A percentile compares a stretch with the other conserved stretches of the same genome.
phyloP scores from a whole-genome alignment of 169 alveolate genomes.

The Eimeria necatrix region DNA sequence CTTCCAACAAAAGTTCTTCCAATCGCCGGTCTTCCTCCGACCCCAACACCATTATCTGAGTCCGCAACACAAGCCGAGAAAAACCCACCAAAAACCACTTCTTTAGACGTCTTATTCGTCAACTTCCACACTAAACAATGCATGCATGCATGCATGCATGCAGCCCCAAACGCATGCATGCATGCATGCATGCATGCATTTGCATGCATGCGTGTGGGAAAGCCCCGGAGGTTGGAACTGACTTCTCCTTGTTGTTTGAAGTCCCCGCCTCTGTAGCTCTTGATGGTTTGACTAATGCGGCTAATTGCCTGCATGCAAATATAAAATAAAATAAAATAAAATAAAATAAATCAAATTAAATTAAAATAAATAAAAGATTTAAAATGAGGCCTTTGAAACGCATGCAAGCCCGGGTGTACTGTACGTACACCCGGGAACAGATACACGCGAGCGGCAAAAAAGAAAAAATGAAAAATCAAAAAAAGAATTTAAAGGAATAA shows the following conservation, averaged over 20 bases:
- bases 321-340: background rate
- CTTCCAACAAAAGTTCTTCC: slow-evolving; percentile 77
- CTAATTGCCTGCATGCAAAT: slow-evolving; percentile 68
- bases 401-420: background rate
- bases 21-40: slow-evolving; percentile 81
- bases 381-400: background rate
- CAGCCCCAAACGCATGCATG: background rate
- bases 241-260: slow-evolving; percentile 82
- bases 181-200: background rate
- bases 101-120: too few relatives aligned
- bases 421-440: background rate
- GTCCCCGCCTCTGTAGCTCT: slow-evolving; percentile 77
- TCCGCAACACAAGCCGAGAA: background rate
- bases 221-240: background rate
- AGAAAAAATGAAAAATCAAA: background rate
- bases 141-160: background rate
- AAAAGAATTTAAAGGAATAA: background rate
- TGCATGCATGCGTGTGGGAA: background rate
- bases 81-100: background rate
- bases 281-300: slow-evolving; percentile 62
- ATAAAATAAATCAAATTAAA: background rate
- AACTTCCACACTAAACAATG: too few relatives aligned
- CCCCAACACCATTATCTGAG: slow-evolving; percentile 80
- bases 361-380: background rate
- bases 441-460: background rate